Evolutionary conservation across 306 rosid species (phyloP).

Genomic region (Rosa lucieae): DNA sequence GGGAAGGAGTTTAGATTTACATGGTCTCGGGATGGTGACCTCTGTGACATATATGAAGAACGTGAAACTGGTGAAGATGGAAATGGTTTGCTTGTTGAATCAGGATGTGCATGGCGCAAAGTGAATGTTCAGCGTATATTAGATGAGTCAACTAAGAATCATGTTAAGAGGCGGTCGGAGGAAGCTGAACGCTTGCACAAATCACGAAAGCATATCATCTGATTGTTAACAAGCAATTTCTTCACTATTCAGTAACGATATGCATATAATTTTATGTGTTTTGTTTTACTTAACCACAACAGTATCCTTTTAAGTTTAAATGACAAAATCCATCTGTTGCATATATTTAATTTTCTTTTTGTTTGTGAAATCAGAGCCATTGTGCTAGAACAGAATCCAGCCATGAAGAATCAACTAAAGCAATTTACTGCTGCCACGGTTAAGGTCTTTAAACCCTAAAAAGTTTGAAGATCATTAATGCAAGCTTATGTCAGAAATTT

Average conservation of each 20-base stretch:
- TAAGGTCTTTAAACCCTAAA: constrained; percentile 27
- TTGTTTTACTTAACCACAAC: neutral
- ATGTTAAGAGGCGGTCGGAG: constrained; percentile 76
- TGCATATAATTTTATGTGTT: neutral
- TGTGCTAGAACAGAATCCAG: constrained; percentile 80
- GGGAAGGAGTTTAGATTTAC: constrained; percentile 90
- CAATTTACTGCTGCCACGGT: constrained; percentile 72
- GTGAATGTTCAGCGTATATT: constrained; percentile 83
- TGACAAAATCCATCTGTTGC: neutral
- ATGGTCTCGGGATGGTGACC: constrained; percentile 86
- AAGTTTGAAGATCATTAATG: neutral
- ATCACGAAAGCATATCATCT: constrained; percentile 71
- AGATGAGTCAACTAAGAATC: constrained; percentile 81
- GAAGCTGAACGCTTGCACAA: constrained; percentile 82
- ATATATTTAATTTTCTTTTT: constrained; percentile 23
- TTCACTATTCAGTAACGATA: neutral
- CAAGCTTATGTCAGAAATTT: neutral
- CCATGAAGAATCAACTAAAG: constrained; percentile 69
- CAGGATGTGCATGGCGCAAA: constrained; percentile 96
- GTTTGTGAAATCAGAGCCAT: constrained; percentile 67
- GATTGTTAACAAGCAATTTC: neutral
- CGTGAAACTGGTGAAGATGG: constrained; percentile 75
- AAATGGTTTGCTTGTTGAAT: constrained; percentile 78
- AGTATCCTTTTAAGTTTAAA: neutral
- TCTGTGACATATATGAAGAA: constrained; percentile 89